Percentiles rank a stretch among this genome's conserved stretches.
These are phyloP conservation scores for Plasmopara viticola DNA, from an alignment of 352 stramenopile genomes.

Conservation along the genomic window DNA sequence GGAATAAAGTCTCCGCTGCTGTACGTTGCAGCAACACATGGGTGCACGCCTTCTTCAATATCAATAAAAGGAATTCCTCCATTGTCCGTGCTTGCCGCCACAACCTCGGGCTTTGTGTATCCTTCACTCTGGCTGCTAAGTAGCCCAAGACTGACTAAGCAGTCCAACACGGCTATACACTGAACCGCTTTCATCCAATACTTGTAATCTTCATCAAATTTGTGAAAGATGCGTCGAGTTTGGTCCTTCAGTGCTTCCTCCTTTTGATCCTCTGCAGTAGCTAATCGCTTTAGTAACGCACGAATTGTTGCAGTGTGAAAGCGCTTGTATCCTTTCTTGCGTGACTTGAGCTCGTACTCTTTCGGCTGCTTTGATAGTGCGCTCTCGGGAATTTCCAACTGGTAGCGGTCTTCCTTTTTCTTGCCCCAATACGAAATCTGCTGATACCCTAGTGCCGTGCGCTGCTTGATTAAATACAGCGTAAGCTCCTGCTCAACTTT, in stretches of 20 bases:
- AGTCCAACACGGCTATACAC: slow-evolving; percentile 92
- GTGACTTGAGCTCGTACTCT: slow-evolving; percentile 92
- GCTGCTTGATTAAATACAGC: slow-evolving; percentile 82
- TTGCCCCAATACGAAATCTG: slow-evolving; percentile 93
- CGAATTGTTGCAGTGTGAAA: slow-evolving; percentile 89
- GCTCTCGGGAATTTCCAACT: slow-evolving; percentile 89
- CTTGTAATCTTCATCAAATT: slow-evolving; percentile 93
- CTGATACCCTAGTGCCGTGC: slow-evolving; percentile 63
- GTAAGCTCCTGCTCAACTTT: slow-evolving; percentile 87
- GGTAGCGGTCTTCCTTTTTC: slow-evolving; percentile 95
- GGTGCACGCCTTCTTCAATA: slow-evolving; percentile 92
- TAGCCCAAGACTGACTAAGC: slow-evolving; percentile 90
- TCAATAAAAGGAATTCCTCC: slow-evolving; percentile 69
- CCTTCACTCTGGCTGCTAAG: slow-evolving; percentile 90
- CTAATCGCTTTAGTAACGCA: slow-evolving; percentile 65
- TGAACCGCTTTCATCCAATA: slow-evolving; percentile 92
- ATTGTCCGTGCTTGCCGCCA: slow-evolving; percentile 55
- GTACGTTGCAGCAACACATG: slow-evolving; percentile 87
- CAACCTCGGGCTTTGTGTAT: slow-evolving; percentile 89
- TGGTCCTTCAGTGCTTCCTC: slow-evolving; percentile 84
- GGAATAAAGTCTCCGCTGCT: slow-evolving; percentile 92
- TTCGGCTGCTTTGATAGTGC: slow-evolving; percentile 83
- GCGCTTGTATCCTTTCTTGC: slow-evolving; percentile 90
- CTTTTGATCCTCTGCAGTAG: slow-evolving; percentile 69
- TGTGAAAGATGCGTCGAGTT: slow-evolving; percentile 91